phyloP scores from a whole-genome alignment of 805 yeast genomes.

The Nakazawaea wyomingensis region DNA sequence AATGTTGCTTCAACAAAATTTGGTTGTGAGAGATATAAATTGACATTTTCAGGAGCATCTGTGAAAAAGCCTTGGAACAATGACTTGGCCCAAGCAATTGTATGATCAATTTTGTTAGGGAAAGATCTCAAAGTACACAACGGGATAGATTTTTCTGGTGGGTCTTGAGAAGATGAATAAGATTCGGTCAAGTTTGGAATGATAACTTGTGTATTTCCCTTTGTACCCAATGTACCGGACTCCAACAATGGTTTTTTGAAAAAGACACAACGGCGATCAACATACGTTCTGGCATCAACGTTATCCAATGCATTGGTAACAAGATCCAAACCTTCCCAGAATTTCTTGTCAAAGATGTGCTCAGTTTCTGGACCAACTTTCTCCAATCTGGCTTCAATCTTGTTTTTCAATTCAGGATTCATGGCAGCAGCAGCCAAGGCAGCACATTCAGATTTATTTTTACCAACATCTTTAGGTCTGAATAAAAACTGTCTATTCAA shows the following conservation, averaged over 20 bases:
- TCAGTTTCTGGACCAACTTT: constrained; percentile 95
- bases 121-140: constrained; percentile 94
- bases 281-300: constrained; percentile 96
- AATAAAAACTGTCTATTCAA: constrained; percentile 94
- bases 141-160: constrained; percentile 97
- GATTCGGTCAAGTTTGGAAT: constrained; percentile 93
- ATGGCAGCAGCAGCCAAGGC: constrained; percentile 75
- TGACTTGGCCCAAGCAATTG: constrained; percentile 98
- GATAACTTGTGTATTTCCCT: constrained; percentile 96
- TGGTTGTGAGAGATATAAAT: constrained; percentile 84
- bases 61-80: constrained; percentile 87
- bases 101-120: constrained; percentile 97
- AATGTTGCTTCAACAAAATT: constrained; percentile 86
- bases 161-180: constrained; percentile 94
- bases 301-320: constrained; percentile 97
- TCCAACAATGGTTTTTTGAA: constrained; percentile 87
- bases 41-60: constrained; percentile 91
- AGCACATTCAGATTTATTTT: constrained; percentile 85
- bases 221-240: constrained; percentile 96
- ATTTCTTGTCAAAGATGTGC: constrained; percentile 72
- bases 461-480: constrained; percentile 92
- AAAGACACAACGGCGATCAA: constrained; percentile 94
- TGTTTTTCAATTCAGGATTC: constrained; percentile 80
- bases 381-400: constrained; percentile 71
- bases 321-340: constrained; percentile 81